A percentile compares a stretch with the other conserved stretches of the same genome.
phyloP scores from a whole-genome alignment of 83 land plant species.

The Diphasiastrum complanatum region DNA sequence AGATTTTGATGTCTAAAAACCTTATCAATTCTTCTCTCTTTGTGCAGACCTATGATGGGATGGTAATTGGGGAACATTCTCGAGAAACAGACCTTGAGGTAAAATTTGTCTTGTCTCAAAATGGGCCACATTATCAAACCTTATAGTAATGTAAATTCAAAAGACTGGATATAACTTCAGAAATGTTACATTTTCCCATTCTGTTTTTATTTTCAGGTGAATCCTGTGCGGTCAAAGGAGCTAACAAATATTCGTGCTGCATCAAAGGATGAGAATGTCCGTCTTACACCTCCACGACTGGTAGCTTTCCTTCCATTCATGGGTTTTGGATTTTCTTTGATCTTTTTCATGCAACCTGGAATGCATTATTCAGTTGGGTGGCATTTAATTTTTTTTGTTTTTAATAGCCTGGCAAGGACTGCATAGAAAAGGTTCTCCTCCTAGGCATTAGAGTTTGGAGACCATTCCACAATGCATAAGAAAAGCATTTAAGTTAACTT shows the following conservation, averaged over 20 bases:
- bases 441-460: no score
- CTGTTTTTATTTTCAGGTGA: conserved; percentile 40
- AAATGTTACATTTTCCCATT: background rate
- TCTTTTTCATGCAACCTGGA: no score
- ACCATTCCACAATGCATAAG: no score
- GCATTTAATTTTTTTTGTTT: no score
- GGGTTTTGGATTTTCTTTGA: no score
- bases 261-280: conserved; percentile 88
- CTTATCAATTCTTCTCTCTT: conserved; percentile 2
- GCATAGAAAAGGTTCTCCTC: no score
- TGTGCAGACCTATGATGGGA: conserved; percentile 89
- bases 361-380: no score
- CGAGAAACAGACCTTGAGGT: conserved; percentile 98
- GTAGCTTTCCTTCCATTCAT: conserved; percentile 42
- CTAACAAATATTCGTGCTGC: conserved; percentile 79
- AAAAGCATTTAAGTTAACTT: no score
- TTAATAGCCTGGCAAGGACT: no score
- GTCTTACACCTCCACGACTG: conserved; percentile 84
- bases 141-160: background rate
- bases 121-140: background rate
- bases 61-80: conserved; percentile 97
- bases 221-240: conserved; percentile 86
- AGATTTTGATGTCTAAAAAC: background rate
- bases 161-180: background rate
- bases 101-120: conserved; percentile 13